phyloP scores from a whole-genome alignment of 2,329 filamentous ascomycete genomes.

The Xylariaceae sp. region DNA sequence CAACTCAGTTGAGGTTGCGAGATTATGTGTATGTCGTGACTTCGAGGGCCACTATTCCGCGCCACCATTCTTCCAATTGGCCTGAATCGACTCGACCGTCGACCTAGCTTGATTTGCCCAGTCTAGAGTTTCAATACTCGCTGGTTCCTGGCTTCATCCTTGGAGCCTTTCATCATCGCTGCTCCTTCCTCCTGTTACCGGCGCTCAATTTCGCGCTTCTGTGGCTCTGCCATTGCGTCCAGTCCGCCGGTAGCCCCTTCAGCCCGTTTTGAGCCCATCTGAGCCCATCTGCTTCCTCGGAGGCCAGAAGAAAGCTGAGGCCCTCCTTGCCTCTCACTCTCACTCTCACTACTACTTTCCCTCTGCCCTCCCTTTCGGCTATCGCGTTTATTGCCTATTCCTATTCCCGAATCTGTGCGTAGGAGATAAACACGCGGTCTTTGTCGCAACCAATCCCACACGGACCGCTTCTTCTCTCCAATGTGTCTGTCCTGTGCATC shows the following conservation, averaged over 20 bases:
- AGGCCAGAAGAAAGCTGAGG: too few relatives aligned
- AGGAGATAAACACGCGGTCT: slow-evolving; percentile 12
- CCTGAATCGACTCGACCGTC: slow-evolving; percentile 2
- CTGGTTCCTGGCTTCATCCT: slow-evolving; percentile 13
- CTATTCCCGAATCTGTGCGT: slow-evolving; percentile 13
- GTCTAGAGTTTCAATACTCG: slow-evolving; percentile 5
- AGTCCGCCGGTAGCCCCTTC: slow-evolving; percentile 8
- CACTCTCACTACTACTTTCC: not conserved
- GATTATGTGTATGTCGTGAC: slow-evolving; percentile 11
- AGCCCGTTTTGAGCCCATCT: not conserved
- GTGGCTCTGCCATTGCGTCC: slow-evolving; percentile 12
- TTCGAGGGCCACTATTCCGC: slow-evolving; percentile 12
- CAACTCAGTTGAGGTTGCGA: slow-evolving; percentile 11
- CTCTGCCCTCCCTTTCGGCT: not conserved
- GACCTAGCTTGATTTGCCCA: slow-evolving; percentile 14
- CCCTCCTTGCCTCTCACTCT: too few relatives aligned
- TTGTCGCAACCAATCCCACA: slow-evolving; percentile 9
- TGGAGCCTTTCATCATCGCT: slow-evolving; percentile 5
- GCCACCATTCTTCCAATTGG: slow-evolving; percentile 21
- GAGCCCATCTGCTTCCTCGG: slow-evolving; percentile 2
- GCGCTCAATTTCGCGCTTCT: slow-evolving; percentile 5
- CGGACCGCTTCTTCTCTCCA: slow-evolving; percentile 8
- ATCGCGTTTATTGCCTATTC: slow-evolving; percentile 8
- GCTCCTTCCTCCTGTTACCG: slow-evolving; percentile 6
- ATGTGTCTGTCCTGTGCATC: slow-evolving; percentile 5